Base-by-base conservation (phyloP, 768 basidiomycete species). In the Boletus edulis region DNA sequence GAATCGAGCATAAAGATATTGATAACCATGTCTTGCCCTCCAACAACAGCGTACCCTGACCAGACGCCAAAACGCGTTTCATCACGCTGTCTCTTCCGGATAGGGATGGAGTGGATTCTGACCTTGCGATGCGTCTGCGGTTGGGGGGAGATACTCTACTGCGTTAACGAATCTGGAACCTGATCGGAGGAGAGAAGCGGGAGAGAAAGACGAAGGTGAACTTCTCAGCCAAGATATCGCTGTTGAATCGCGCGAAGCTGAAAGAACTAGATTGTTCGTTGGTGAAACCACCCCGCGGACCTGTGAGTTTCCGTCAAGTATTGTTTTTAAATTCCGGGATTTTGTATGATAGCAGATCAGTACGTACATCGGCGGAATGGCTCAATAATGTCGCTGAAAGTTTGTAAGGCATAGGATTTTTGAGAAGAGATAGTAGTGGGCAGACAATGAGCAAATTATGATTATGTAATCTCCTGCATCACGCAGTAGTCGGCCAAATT, bases 161-260 rank as follows among this genome's bases (percentile, higher is more conserved):
- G 94, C 82, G 66, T 94, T 94, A 58, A 96, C 79, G 66, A 81
- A 92, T 61, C 85, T 82, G 59, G 86, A 73, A 62, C 91, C 88
- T 50, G 85, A 83, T 69, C 73, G 79, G 54, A 86, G 75, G 46
- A 82, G 76, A 27, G 77, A 73, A 38, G 76, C 72, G n/a, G 80
- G 80, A 6, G 73, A 67, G 67, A 92, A 91, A 9, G 76, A 71
- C 41, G 74, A 69, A 53, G 75, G 61, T 41, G 80, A 70, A 38
- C 77, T 62, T 68, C 83, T 80, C 52, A 79, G 76, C 96, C 95
- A 98, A 31, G 85, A 78, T 68, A 95, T 91, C 60, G 93, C 90
- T 40, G 93, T 91, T 15, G 89, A 78, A 78, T 98, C 95, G 67
- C 95, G 85, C 44, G 95, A 97, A 56, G 89, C 90, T 20, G 94